Percentiles rank a stretch among this genome's conserved stretches.
These are phyloP conservation scores for Aurifilum marmelostoma DNA, from an alignment of 2,329 filamentous ascomycete genomes.

Conservation along the genomic window DNA sequence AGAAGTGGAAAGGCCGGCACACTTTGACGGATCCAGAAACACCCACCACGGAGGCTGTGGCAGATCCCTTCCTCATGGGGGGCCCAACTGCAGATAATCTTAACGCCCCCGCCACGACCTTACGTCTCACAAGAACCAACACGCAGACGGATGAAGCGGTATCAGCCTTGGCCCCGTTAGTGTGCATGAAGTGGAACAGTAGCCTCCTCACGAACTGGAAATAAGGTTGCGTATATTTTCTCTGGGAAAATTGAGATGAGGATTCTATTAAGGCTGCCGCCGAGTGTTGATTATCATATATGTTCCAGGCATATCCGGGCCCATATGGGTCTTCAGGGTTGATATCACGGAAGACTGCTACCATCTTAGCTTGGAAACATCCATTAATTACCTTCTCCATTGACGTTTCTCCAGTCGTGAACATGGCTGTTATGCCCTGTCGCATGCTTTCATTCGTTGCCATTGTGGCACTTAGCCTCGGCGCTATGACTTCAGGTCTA, in stretches of 20 bases:
- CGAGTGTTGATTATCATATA: not conserved
- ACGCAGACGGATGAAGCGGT: not conserved
- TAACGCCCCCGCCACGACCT: not conserved
- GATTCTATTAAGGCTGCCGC: not conserved
- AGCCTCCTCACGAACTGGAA: not conserved
- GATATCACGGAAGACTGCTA: too few relatives aligned
- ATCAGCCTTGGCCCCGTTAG: not conserved
- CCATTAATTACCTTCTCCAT: not conserved
- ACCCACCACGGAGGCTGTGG: not conserved
- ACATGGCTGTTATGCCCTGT: not conserved
- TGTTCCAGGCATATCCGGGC: not conserved
- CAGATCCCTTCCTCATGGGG: not conserved
- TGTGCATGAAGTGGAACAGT: not conserved
- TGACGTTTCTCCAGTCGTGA: not conserved
- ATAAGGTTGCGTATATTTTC: not conserved
- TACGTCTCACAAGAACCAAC: constrained; percentile 1
- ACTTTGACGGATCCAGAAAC: not conserved
- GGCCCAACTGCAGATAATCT: not conserved
- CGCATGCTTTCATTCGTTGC: not conserved
- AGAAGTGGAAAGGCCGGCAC: not conserved
- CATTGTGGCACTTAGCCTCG: not conserved
- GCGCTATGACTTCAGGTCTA: not conserved
- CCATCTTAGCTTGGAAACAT: not conserved
- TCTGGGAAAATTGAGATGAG: not conserved
- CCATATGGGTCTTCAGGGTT: not conserved